Percentiles rank a stretch among this genome's conserved stretches.
These are phyloP conservation scores for Microbotryum silenes-acaulis DNA, from an alignment of 1,284 basidiomycete genomes.

Conservation along the genomic window DNA sequence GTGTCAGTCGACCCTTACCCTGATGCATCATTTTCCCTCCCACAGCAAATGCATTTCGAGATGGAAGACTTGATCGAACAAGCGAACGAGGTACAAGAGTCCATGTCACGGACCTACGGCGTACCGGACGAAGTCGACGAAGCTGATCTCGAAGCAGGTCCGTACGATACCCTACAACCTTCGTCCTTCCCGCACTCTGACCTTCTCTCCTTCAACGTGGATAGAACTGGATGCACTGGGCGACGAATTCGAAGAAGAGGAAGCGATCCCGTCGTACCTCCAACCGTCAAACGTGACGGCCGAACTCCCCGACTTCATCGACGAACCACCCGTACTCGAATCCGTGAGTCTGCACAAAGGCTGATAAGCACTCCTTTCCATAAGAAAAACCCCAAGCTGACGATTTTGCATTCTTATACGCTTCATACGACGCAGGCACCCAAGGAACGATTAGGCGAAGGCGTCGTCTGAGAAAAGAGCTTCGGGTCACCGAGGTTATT, in stretches of 20 bases:
- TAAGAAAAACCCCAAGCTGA: neutral
- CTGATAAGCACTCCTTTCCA: too few relatives aligned
- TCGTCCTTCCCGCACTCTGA: neutral
- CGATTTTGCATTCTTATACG: neutral
- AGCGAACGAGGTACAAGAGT: constrained; percentile 96
- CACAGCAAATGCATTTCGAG: constrained; percentile 82
- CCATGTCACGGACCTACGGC: constrained; percentile 83
- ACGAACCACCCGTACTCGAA: constrained; percentile 57
- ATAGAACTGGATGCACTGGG: constrained; percentile 81
- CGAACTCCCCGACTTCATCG: constrained; percentile 70
- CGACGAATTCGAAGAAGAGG: constrained; percentile 66
- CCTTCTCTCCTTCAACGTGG: neutral
- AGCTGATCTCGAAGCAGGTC: constrained; percentile 90
- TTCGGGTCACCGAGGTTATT: too few relatives aligned
- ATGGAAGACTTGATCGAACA: constrained; percentile 98
- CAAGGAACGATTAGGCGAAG: constrained; percentile 12
- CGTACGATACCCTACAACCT: constrained; percentile 32
- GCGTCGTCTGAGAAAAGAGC: constrained; percentile 8
- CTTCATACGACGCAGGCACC: constrained; percentile 8
- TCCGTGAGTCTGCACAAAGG: constrained; percentile 1
- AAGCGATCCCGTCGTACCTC: constrained; percentile 77
- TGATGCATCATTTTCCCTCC: neutral
- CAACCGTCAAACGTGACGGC: constrained; percentile 63
- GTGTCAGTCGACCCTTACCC: neutral
- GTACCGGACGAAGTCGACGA: constrained; percentile 98